Evolutionary conservation across 1,139 yeast species (phyloP), one percentile per base, ranked within the genome.

Genomic region (Eremothecium gossypii): DNA sequence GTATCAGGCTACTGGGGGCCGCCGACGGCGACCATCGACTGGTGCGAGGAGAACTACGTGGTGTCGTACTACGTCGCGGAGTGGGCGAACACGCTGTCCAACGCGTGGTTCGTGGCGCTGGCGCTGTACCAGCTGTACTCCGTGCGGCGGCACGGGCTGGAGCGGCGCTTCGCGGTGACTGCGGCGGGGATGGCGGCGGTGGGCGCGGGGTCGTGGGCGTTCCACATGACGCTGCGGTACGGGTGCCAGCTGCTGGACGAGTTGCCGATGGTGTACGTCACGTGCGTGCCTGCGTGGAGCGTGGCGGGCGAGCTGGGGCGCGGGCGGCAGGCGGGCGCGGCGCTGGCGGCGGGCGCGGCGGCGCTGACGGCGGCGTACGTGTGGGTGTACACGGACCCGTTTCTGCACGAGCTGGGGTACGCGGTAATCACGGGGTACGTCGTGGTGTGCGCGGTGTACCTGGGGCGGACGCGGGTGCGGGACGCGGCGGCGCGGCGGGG

Each of bases 1-100:
- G 50, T 48, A n/a, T 30, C 47, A 1, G 69, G 69, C 1, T 63
- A 55, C 45, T 64, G 68, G 68, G 68, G 67, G 8, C 46, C 50
- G 8, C 60, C 62, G 1, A 63, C 67, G 4, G 54, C 94, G 28
- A 85, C 96, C 27, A 87, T 87, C 42, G 96, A 87, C 58, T 87
- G 96, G 96, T 87, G 96, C 65, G 96, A 87, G 63, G 96, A 87
- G 60, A 89, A 87, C 65, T 87, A 87, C 59, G 91, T 86, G 8
- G 83, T 87, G 8, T 74, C 89, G n/a, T 71, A 70, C 13, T 87
- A 82, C 55, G 71, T 87, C 42, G 96, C 96, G n/a, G 96, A 87
- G 61, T 81, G 85, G 43, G 70, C 87, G 45, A 87, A 87, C 58
- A 83, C 96, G 5, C 57, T 76, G 40, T 85, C 96, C 41, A 87